Evolutionary conservation across 441 rosid species (phyloP), one percentile per base, ranked within the genome.

Genomic region (Gossypium gossypioides): DNA sequence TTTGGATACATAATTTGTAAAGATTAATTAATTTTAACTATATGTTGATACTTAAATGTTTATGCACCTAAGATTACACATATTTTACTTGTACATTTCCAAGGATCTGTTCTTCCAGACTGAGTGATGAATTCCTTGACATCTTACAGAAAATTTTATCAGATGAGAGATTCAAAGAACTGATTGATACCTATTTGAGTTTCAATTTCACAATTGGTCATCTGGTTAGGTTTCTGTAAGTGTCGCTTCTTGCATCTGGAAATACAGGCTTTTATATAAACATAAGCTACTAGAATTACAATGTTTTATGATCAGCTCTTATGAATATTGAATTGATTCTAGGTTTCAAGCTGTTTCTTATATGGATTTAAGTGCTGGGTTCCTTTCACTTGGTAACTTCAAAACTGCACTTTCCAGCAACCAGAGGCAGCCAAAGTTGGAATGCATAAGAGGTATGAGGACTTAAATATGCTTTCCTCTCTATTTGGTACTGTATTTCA

Each of bases 401-500:
- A 89, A 85, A 83, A 68, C 81, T 77, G 97, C 97, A 76, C 83
- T 87, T 76, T 80, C 87, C 37, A 83, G 84, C 71, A 79, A 83
- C 74, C 91, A 83, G 71, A 86, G 94, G 82, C 90, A 89, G 73
- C 92, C 93, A 29, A 89, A 92, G 82, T 79, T 84, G 82, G 97
- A 92, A 87, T 81, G 87, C 73, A 78, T 90, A 76, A 89, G 73
- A 88, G 99, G 99, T 89, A 63, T 56, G 72, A 60, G 40, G 13
- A 72, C 69, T 54, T 59, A 12, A 25, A 50, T n/a, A 6, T 24
- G 12, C 16, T 72, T 69, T 69, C 27, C 64, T 24, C 9, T 68
- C 56, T 40, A 46, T 13, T 63, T 18, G 50, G 32, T 63, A 5
- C 13, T 40, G 2, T 65, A 22, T 65, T 24, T 46, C 48, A 6